Evolutionary conservation across 2,329 filamentous ascomycete genomes (phyloP).

Genomic region (Claviceps sorghi): DNA sequence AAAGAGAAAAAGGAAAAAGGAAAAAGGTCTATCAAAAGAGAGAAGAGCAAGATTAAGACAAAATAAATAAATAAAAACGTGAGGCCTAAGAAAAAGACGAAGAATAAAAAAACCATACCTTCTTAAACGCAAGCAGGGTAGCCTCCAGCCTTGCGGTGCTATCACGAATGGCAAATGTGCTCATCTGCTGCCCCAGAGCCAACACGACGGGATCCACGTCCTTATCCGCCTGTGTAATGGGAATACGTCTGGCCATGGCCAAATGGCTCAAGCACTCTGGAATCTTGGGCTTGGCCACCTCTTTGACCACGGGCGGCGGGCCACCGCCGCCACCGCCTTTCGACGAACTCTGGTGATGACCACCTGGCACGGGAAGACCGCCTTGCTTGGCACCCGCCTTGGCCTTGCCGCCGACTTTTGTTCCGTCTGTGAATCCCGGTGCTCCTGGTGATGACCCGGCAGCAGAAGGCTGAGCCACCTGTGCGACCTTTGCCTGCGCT

Average conservation of each 20-base stretch:
- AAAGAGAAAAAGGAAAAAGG: too few relatives aligned
- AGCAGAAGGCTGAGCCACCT: conserved; percentile 23
- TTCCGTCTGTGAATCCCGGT: conserved; percentile 21
- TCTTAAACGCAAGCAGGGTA: conserved; percentile 79
- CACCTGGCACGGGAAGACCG: conserved; percentile 19
- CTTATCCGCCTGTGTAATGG: conserved; percentile 47
- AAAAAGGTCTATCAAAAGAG: too few relatives aligned
- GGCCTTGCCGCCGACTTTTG: conserved; percentile 24
- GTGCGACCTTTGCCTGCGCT: conserved; percentile 51
- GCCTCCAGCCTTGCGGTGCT: conserved; percentile 79
- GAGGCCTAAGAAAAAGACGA: too few relatives aligned
- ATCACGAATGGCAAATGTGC: conserved; percentile 74
- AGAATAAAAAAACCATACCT: conserved; percentile 36
- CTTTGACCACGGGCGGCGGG: conserved; percentile 26
- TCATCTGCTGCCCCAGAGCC: conserved; percentile 78
- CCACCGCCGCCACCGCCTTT: conserved; percentile 8
- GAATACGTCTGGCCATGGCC: conserved; percentile 47
- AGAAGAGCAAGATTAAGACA: too few relatives aligned
- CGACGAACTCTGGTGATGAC: conserved; percentile 21
- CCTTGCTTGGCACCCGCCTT: conserved; percentile 34
- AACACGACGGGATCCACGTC: conserved; percentile 77
- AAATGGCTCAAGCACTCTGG: conserved; percentile 71
- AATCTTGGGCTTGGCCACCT: conserved; percentile 40
- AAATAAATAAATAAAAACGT: background rate
- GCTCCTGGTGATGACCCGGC: background rate